Percentiles rank a stretch among this genome's conserved stretches.
Conservation (phyloP, 139 green algal genomes). For the Chloropicon primus region DNA sequence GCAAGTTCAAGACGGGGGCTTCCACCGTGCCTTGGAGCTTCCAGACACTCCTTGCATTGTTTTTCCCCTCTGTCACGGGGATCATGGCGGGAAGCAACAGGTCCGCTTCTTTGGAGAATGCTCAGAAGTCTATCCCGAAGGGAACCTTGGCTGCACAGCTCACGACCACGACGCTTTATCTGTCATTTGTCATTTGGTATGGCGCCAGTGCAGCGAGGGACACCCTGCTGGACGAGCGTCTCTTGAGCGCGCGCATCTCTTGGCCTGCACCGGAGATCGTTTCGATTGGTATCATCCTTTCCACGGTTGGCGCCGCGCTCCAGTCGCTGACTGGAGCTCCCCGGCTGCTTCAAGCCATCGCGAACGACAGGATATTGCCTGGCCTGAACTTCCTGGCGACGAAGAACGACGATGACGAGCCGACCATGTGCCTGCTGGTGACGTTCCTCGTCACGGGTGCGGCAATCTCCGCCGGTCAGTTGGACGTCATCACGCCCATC, state of each 20-base stretch:
- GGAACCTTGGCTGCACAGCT: constrained; percentile 15
- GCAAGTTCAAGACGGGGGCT: constrained; percentile 12
- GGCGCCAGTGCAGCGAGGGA: constrained; percentile 13
- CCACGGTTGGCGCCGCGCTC: constrained; percentile 19
- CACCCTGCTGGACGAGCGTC: constrained; percentile 19
- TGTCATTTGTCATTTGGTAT: constrained; percentile 17
- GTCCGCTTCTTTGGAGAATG: constrained; percentile 21
- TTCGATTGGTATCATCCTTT: constrained; percentile 24
- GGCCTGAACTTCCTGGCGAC: constrained; percentile 4
- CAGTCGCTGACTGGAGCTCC: constrained; percentile 24
- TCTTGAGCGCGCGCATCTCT: constrained; percentile 13
- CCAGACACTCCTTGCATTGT: constrained; percentile 17
- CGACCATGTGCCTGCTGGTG: not conserved
- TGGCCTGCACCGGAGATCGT: constrained; percentile 22
- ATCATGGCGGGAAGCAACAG: constrained; percentile 28
- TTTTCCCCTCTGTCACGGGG: constrained; percentile 23
- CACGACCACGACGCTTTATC: constrained; percentile 20
- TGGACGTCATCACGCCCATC: constrained; percentile 26
- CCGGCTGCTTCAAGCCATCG: constrained; percentile 20
- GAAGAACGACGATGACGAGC: not conserved
- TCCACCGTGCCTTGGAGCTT: constrained; percentile 4
- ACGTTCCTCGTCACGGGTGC: constrained; percentile 3
- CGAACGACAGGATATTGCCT: constrained; percentile 24
- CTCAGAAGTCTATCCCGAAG: constrained; percentile 21
- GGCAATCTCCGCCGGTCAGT: constrained; percentile 19